phyloP scores from a whole-genome alignment of 164 flowering plant genomes.

The Akebia trifoliata region DNA sequence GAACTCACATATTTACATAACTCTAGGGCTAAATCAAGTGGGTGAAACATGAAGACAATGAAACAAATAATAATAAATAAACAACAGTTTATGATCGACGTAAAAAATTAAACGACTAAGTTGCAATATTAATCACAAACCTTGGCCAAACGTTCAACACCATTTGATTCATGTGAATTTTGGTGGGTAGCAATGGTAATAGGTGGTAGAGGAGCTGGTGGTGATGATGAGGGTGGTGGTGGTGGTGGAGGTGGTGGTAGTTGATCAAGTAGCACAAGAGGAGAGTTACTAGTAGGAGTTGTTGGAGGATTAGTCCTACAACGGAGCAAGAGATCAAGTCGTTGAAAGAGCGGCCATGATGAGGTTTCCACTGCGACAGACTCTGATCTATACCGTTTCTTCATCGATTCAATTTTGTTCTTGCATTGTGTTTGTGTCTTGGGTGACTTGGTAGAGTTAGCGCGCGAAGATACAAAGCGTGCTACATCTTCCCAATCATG shows the following conservation, averaged over 20 bases:
- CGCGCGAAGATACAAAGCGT: slow-evolving; percentile 52
- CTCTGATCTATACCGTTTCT: slow-evolving; percentile 83
- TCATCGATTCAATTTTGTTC: slow-evolving; percentile 98
- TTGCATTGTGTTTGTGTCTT: slow-evolving; percentile 96
- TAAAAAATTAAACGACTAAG: no score
- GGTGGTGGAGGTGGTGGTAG: slow-evolving; percentile 12
- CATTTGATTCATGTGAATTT: slow-evolving; percentile 48
- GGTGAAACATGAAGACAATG: not conserved
- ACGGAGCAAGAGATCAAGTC: slow-evolving; percentile 68
- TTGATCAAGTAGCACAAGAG: slow-evolving; percentile 25
- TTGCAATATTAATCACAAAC: slow-evolving; percentile 29
- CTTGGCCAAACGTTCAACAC: slow-evolving; percentile 36
- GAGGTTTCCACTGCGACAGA: slow-evolving; percentile 55
- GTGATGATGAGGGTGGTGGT: slow-evolving; percentile 11
- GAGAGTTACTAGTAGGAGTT: slow-evolving; percentile 8
- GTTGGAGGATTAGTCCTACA: slow-evolving; percentile 26
- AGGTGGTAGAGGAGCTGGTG: slow-evolving; percentile 14
- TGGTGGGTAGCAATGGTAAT: slow-evolving; percentile 27
- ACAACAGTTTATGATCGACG: not conserved
- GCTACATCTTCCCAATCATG: slow-evolving; percentile 98
- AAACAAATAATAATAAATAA: not conserved
- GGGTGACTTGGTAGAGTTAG: slow-evolving; percentile 46
- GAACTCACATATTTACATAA: no score
- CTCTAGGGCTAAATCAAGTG: not conserved
- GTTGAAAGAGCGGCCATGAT: slow-evolving; percentile 74